Evolutionary conservation across 2,329 filamentous ascomycete species (phyloP).

Genomic region (Beauveria pseudobassiana): DNA sequence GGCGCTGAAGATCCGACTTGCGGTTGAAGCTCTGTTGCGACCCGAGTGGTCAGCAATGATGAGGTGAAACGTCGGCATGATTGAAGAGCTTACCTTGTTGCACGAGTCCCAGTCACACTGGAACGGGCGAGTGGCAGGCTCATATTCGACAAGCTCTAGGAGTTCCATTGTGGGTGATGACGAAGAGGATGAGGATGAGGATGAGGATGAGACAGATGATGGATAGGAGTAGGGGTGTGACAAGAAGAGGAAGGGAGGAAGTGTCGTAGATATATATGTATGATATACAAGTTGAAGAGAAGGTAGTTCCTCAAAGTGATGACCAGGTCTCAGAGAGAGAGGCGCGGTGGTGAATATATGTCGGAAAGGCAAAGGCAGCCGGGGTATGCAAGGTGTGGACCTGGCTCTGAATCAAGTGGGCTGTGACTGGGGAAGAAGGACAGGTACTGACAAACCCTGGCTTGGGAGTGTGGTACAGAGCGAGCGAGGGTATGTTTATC

Average conservation of each 20-base stretch:
- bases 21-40: constrained; percentile 59
- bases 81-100: constrained; percentile 45
- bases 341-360: constrained; percentile 12
- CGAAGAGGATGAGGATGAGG: background rate
- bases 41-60: background rate
- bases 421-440: constrained; percentile 11
- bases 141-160: constrained; percentile 57
- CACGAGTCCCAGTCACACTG: constrained; percentile 57
- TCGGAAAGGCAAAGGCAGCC: constrained; percentile 5
- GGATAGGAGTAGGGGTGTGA: background rate
- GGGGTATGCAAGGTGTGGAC: constrained; percentile 10
- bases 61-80: background rate
- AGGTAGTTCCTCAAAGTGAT: constrained; percentile 6
- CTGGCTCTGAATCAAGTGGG: constrained; percentile 12
- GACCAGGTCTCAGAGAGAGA: constrained; percentile 2
- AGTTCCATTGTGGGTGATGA: constrained; percentile 44
- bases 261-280: constrained; percentile 1
- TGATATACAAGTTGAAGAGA: background rate
- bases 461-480: constrained; percentile 6
- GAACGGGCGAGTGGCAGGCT: constrained; percentile 54
- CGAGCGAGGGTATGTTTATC: constrained; percentile 10
- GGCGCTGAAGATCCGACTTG: constrained; percentile 63
- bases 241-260: background rate
- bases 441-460: constrained; percentile 10
- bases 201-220: background rate